Evolutionary conservation across 2,329 filamentous ascomycete genomes (phyloP).

Genomic region (Erysiphe neolycopersici): DNA sequence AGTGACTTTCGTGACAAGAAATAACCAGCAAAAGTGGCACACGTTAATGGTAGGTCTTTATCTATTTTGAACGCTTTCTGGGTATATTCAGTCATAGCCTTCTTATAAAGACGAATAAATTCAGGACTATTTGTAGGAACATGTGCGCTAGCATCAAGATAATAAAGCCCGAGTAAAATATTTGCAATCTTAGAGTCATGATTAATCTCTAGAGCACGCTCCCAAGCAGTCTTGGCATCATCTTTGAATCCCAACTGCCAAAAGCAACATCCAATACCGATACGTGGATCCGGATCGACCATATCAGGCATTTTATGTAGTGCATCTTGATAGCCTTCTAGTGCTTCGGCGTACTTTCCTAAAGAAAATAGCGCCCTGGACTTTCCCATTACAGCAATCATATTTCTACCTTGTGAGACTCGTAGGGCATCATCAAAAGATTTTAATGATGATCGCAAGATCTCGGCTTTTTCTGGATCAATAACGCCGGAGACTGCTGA

Average conservation of each 20-base stretch:
- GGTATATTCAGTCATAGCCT: conserved; percentile 81
- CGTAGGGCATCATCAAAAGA: conserved; percentile 85
- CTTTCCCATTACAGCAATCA: conserved; percentile 78
- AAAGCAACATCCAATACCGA: conserved; percentile 88
- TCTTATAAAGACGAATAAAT: conserved; percentile 67
- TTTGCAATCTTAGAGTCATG: conserved; percentile 73
- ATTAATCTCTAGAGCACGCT: conserved; percentile 55
- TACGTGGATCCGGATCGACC: conserved; percentile 77
- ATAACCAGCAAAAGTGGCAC: conserved; percentile 70
- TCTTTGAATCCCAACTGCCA: conserved; percentile 93
- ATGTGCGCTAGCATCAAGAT: conserved; percentile 64
- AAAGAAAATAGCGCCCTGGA: conserved; percentile 68
- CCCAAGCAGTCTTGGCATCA: conserved; percentile 75
- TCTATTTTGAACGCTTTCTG: conserved; percentile 85
- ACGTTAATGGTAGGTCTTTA: conserved; percentile 71
- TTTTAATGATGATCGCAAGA: conserved; percentile 63
- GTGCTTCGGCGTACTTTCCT: conserved; percentile 59
- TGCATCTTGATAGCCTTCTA: conserved; percentile 67
- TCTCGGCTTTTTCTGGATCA: conserved; percentile 50
- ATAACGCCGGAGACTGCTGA: conserved; percentile 30
- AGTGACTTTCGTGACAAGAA: conserved; percentile 65
- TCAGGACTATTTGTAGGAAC: conserved; percentile 61
- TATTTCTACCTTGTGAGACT: conserved; percentile 61
- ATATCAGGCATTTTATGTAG: conserved; percentile 65
- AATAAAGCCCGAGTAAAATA: conserved; percentile 70